Percentiles rank a stretch among this genome's conserved stretches.
Evolutionary conservation across 139 green algal genomes (phyloP).

Genomic region (Chlorella sp.): DNA sequence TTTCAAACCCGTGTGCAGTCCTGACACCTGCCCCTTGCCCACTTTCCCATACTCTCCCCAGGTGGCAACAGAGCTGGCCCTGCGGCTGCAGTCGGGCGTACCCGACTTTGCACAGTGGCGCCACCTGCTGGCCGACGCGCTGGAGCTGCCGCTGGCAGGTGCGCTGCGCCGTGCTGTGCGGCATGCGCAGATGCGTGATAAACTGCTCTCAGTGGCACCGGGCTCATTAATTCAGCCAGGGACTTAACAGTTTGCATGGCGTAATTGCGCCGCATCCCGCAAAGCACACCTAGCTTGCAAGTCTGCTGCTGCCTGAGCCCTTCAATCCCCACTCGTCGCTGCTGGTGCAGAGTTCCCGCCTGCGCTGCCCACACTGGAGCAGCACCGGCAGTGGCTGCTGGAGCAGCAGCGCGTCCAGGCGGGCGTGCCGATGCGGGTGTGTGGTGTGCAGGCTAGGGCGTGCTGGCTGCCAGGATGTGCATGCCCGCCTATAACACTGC

Average conservation of each 20-base stretch:
- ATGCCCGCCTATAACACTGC: too few species aligned
- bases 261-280: too few species aligned
- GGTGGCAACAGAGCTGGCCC: conserved; percentile 38
- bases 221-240: too few species aligned
- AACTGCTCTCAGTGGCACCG: too few species aligned
- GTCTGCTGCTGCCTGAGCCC: too few species aligned
- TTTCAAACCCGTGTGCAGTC: too few species aligned
- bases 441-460: too few species aligned
- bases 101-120: conserved; percentile 33
- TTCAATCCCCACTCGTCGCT: too few species aligned
- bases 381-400: neutral
- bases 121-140: conserved; percentile 30
- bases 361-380: neutral
- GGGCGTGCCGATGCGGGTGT: neutral
- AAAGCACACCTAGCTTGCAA: too few species aligned
- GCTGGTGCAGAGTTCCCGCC: conserved; percentile 1
- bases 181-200: too few species aligned
- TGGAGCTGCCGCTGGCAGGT: conserved; percentile 49
- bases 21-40: neutral
- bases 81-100: conserved; percentile 11
- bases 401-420: neutral
- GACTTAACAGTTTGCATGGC: too few species aligned
- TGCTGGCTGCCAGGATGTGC: too few species aligned
- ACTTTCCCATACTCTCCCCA: neutral
- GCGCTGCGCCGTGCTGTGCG: neutral